Conservation (phyloP, 169 alveolate species). For the Pseudocohnilembus persalinus region DNA sequence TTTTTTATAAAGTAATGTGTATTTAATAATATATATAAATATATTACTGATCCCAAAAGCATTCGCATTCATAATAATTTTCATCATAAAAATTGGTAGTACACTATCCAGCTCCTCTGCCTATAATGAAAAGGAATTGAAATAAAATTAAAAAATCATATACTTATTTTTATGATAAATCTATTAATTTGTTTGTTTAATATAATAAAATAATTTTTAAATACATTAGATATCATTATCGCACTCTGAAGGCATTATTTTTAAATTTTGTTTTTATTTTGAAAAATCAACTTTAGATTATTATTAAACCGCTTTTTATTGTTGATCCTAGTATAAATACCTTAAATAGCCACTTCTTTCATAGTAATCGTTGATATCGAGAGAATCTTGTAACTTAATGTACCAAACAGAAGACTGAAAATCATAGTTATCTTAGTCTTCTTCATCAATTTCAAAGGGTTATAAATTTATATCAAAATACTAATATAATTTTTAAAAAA, state of each 20-base stretch:
- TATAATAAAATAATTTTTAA: too few species aligned
- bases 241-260: background rate
- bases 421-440: background rate
- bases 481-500: too few species aligned
- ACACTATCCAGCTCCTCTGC: background rate
- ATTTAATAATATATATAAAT: too few species aligned
- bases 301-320: background rate
- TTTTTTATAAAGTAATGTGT: background rate
- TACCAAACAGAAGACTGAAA: background rate
- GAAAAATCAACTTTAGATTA: background rate
- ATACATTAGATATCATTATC: background rate
- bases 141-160: too few species aligned
- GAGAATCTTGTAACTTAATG: background rate
- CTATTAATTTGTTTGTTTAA: too few species aligned
- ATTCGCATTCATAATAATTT: background rate
- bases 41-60: background rate
- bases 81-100: background rate
- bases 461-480: too few species aligned
- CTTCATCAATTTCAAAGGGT: background rate
- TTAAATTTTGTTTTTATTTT: too few species aligned
- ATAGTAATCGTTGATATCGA: background rate
- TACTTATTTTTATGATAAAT: too few species aligned
- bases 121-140: background rate
- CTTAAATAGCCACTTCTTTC: background rate
- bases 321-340: background rate